Evolutionary conservation across 1,284 basidiomycete genomes (phyloP), one percentile per base, ranked within the genome.

Genomic region (Volvariella volvacea): DNA sequence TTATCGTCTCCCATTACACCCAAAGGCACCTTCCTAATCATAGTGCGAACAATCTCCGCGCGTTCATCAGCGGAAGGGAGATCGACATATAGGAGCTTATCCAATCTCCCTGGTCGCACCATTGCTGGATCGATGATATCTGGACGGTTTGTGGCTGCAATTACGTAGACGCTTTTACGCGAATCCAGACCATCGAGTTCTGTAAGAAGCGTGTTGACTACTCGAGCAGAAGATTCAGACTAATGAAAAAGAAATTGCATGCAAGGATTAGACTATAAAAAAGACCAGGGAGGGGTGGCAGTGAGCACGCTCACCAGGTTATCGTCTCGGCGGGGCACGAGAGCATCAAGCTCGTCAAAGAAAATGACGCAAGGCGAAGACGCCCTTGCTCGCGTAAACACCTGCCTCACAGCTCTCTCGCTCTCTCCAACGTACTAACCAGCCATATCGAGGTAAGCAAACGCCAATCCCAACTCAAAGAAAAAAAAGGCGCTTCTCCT

Each of bases 91-190:
- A 99, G 76, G 4, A 98, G 76, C 64, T 97, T 98, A 71, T 99
- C 95, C 10, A 99, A 76, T 2, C 95, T 80, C 0, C 95, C 95
- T 0, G 95, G 95, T 14, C 94, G 86, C 45, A 93, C 92, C 94
- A 98, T 97, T 3, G 95, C 95, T 0, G 95, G 95, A 60, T 98
- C 95, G 51, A 98, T 93, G 83, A 98, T 97, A 67, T 98, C 95
- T 0, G 95, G 95, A n/a, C 95, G 75, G 65, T 99, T 98, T 3
- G 95, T 99, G 1, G 95, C 95, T 0, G 88, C 95, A 52, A 98
- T 93, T 20, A 98, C 93, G 59, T 95, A 97, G 43, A 98, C 94
- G 41, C 82, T 79, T 59, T 90, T 93, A 48, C 94, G 80, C 0
- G 84, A 73, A 53, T 96, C 92, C 25, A 98, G 82, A 0, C 95